phyloP scores from a whole-genome alignment of 1,139 yeast species.

The Yamadazyma kanchanaburiensis region DNA sequence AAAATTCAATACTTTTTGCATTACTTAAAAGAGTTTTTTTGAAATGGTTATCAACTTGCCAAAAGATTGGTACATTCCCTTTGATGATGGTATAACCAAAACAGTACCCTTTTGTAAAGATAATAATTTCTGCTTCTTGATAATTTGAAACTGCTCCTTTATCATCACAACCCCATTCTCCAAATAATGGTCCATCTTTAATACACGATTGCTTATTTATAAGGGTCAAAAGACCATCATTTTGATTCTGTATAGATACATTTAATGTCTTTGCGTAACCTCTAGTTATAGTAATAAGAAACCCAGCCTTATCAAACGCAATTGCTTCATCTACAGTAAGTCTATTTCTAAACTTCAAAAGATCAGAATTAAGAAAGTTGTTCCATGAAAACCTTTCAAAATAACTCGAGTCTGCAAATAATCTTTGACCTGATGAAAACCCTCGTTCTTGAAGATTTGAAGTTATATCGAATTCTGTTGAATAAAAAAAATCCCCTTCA shows the following conservation, averaged over 20 bases:
- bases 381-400: constrained; percentile 68
- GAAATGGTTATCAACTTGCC: constrained; percentile 52
- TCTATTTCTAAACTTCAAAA: constrained; percentile 57
- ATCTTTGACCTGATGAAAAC: constrained; percentile 10
- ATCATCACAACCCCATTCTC: constrained; percentile 69
- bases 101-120: constrained; percentile 50
- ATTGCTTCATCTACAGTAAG: constrained; percentile 47
- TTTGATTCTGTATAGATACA: constrained; percentile 28
- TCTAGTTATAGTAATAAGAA: constrained; percentile 56
- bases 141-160: constrained; percentile 66
- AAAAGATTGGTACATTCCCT: constrained; percentile 70
- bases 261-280: constrained; percentile 67
- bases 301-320: constrained; percentile 54
- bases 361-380: constrained; percentile 51
- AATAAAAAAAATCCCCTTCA: constrained; percentile 65
- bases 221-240: constrained; percentile 52
- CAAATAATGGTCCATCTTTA: constrained; percentile 59
- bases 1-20: constrained; percentile 46
- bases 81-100: constrained; percentile 58
- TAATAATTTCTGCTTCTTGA: constrained; percentile 63
- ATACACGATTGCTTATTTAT: constrained; percentile 66
- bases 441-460: constrained; percentile 59
- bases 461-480: constrained; percentile 63
- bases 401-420: constrained; percentile 44
- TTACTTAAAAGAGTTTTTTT: constrained; percentile 31